Conservation (phyloP, 176 grass and related monocot species). For the Raddia guianensis region DNA sequence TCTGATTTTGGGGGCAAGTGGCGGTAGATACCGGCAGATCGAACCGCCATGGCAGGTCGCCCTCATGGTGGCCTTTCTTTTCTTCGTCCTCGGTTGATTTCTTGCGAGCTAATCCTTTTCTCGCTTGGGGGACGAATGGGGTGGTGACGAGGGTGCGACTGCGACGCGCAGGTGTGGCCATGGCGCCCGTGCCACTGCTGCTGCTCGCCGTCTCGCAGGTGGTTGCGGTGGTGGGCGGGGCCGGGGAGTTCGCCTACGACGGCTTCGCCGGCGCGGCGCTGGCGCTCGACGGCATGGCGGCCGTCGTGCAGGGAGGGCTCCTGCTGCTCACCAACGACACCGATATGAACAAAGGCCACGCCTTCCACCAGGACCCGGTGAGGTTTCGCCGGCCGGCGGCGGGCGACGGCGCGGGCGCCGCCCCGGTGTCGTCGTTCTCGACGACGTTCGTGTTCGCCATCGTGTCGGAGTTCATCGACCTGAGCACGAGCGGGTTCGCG, state of each 20-base stretch:
- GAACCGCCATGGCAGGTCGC: constrained; percentile 28
- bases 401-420: not conserved
- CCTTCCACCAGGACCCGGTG: constrained; percentile 39
- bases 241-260: constrained; percentile 38
- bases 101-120: not conserved
- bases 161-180: not conserved
- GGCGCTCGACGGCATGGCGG: constrained; percentile 42
- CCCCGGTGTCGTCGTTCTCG: constrained; percentile 34
- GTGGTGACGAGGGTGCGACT: not conserved
- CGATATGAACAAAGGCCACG: constrained; percentile 49
- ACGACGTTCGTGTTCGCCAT: constrained; percentile 58
- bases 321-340: constrained; percentile 60
- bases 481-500: constrained; percentile 55
- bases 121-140: not conserved
- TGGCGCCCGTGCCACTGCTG: constrained; percentile 1
- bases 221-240: not conserved
- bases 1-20: not conserved
- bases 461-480: constrained; percentile 48
- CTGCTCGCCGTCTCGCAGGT: not conserved
- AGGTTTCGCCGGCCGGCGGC: not conserved
- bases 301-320: constrained; percentile 33
- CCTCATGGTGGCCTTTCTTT: constrained; percentile 20
- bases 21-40: not conserved
- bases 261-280: constrained; percentile 35
- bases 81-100: constrained; percentile 1